Evolutionary conservation across 208 protist species (phyloP).

Genomic region (Leishmania arabica): DNA sequence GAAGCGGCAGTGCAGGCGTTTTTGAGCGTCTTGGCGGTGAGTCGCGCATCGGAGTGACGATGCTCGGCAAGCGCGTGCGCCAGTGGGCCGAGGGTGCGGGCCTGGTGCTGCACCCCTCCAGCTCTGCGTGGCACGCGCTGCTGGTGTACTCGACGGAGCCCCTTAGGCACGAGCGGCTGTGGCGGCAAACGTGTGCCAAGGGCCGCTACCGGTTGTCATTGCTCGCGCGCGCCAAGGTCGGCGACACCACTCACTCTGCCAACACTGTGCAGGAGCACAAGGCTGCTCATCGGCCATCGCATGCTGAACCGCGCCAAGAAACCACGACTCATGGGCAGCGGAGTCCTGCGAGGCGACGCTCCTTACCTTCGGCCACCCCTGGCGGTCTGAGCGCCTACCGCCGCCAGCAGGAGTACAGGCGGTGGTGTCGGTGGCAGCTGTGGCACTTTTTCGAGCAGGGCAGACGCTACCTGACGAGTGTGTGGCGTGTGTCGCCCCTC

Average conservation of each 20-base stretch:
- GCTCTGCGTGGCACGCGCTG: conserved; percentile 1
- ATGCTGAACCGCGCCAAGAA: conserved; percentile 7
- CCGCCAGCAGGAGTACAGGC: conserved; percentile 26
- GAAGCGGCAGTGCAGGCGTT: neutral
- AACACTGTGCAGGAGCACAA: neutral
- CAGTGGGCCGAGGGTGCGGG: conserved; percentile 34
- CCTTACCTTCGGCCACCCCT: conserved; percentile 8
- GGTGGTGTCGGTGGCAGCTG: conserved; percentile 49
- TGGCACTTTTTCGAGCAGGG: conserved; percentile 42
- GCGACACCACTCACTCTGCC: neutral
- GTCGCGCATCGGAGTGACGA: conserved; percentile 7
- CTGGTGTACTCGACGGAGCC: conserved; percentile 4
- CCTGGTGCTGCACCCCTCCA: conserved; percentile 11
- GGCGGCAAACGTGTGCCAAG: conserved; percentile 23
- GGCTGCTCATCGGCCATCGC: neutral
- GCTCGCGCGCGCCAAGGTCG: conserved; percentile 5
- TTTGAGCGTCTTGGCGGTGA: conserved; percentile 19
- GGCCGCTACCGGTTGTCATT: conserved; percentile 3
- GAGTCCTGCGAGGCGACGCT: neutral
- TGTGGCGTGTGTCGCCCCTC: conserved; percentile 28
- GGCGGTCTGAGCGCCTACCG: conserved; percentile 32
- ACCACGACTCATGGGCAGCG: neutral
- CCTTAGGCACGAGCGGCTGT: conserved; percentile 21
- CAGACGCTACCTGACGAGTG: conserved; percentile 34
- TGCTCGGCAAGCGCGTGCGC: conserved; percentile 25